Base-by-base conservation (phyloP, 2,329 filamentous ascomycete species). In the Xylaria arbuscula region DNA sequence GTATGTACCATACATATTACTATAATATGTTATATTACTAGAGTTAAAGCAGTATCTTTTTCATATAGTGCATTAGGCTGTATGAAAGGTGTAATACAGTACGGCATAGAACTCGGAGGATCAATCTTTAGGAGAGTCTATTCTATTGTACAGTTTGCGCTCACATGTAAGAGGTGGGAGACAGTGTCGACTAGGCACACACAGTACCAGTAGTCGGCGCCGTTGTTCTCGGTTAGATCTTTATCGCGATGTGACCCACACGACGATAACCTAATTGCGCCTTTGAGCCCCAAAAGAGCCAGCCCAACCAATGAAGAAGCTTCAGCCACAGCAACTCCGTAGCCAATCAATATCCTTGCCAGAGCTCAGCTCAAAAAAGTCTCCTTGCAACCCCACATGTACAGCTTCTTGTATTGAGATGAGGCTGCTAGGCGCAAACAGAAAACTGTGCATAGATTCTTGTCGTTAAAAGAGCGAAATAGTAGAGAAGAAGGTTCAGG, bases 301-400 rank as follows among this genome's bases (percentile, higher is more conserved):
- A 47, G 51, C 59, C 67, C 69, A 64, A 66, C 64, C 58, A 64
- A 62, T 28, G 2, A 73, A 28, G 28, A 17, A 73, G 72, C 71
- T 73, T 53, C 48, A 71, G 57, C 72, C 71, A 68, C 67, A 72
- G 24, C 8, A 6, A 1, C 10, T 51, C 24, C 68, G 57, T 55
- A 56, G 40, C 64, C 64, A 67, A 67, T 67, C 72, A 68, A 65
- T 59, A 38, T 36, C 47, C 24, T 13, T 54, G 17, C 48, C 34
- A 8, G 47, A 71, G 61, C 66, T 71, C 67, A 71, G 71, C 71
- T 72, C 70, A 66, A 67, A 72, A 72, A 73, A 71, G 60, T 72
- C 64, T 68, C 64, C 61, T 60, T 48, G 40, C 36, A 50, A 69
- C 69, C 69, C 69, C 69, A 71, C 69, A 38, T 69, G 10, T 47